Percentiles rank a stretch among this genome's conserved stretches.
These are phyloP conservation scores for Aspergillus cavernicola DNA, from an alignment of 495 filamentous ascomycete species.

Conservation along the genomic window DNA sequence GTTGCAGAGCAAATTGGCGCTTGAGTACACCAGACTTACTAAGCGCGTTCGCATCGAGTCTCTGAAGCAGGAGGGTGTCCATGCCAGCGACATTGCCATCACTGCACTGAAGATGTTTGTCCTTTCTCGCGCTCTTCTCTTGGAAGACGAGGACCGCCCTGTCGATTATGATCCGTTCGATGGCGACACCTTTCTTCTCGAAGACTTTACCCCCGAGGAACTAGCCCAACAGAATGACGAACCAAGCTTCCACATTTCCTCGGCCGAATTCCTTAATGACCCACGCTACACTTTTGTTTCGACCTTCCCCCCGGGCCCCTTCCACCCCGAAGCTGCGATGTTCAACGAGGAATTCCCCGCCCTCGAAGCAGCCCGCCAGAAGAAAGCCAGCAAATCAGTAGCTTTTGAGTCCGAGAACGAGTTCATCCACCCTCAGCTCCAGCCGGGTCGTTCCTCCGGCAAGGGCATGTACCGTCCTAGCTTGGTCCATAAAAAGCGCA, in stretches of 20 bases:
- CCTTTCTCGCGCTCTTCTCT: slow-evolving; percentile 27
- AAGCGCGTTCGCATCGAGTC: slow-evolving; percentile 26
- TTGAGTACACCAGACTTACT: slow-evolving; percentile 17
- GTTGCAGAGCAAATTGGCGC: slow-evolving; percentile 18
- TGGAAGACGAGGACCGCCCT: slow-evolving; percentile 21
- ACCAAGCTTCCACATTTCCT: background rate
- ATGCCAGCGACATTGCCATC: slow-evolving; percentile 31
- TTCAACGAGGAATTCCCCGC: slow-evolving; percentile 19
- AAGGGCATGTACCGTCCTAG: background rate
- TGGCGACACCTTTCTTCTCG: background rate
- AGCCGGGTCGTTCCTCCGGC: background rate
- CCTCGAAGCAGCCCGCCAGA: slow-evolving; percentile 5
- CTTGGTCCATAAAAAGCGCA: background rate
- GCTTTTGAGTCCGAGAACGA: background rate
- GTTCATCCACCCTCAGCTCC: background rate
- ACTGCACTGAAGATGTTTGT: slow-evolving; percentile 31
- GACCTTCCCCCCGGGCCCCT: slow-evolving; percentile 4
- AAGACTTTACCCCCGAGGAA: too few species aligned
- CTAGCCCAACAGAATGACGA: background rate
- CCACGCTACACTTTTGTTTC: background rate
- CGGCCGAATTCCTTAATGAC: background rate
- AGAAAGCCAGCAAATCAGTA: background rate
- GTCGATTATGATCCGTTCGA: background rate
- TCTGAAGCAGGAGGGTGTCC: slow-evolving; percentile 26
- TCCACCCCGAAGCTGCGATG: slow-evolving; percentile 13